A percentile compares a stretch with the other conserved stretches of the same genome.
phyloP scores from a whole-genome alignment of 345 rosid genomes.

The Balakata baccata region DNA sequence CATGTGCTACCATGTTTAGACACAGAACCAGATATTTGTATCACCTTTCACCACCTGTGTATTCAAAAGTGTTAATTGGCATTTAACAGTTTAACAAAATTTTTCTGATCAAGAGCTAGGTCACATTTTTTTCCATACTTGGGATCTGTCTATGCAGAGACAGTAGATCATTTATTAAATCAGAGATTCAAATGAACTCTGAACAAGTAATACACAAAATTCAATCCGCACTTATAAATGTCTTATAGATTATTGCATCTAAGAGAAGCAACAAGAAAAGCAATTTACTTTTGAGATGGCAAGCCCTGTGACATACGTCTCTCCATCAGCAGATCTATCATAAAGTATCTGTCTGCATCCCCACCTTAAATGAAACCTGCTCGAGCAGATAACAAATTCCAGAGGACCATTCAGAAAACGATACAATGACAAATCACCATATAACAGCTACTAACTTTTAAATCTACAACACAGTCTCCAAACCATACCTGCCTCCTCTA shows the following conservation, averaged over 20 bases:
- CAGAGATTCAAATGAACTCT: neutral
- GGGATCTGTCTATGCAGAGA: neutral
- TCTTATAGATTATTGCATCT: neutral
- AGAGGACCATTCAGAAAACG: neutral
- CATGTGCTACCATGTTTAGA: too few relatives aligned
- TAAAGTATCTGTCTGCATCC: conserved; percentile 90
- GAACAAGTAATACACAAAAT: neutral
- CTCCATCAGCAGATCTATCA: conserved; percentile 58
- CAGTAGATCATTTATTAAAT: neutral
- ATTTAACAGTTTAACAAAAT: too few relatives aligned
- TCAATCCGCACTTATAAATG: neutral
- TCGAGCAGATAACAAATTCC: conserved; percentile 19
- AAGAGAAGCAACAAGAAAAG: conserved; percentile 14
- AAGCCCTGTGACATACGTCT: conserved; percentile 69
- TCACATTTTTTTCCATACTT: neutral
- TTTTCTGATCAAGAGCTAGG: neutral
- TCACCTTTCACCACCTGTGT: too few relatives aligned
- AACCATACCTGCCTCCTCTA: too few relatives aligned
- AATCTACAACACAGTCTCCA: too few relatives aligned
- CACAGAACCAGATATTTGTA: too few relatives aligned
- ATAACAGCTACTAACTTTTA: too few relatives aligned
- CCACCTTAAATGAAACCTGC: conserved; percentile 98
- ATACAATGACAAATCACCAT: too few relatives aligned
- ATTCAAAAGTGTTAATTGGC: too few relatives aligned
- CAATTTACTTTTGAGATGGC: conserved; percentile 76